These are phyloP conservation scores for Collybiopsis luxurians DNA, from an alignment of 768 basidiomycete species.

Conservation along the genomic window DNA sequence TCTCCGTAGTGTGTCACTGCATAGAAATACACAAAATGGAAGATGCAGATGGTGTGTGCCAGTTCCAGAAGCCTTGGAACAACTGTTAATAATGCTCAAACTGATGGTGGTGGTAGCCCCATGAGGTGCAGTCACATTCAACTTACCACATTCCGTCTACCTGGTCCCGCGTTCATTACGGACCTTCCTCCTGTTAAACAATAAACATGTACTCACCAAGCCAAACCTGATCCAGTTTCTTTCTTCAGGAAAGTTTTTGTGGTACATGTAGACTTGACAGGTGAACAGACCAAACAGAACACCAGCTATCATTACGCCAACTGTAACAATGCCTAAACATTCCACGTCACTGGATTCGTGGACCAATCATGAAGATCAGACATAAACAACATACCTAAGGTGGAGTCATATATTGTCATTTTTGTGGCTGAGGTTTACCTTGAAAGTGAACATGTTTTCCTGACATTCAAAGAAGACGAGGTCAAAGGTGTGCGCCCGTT, in stretches of 20 bases:
- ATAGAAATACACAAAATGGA: not conserved
- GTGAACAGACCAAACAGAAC: constrained; percentile 10
- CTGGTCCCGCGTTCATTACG: not conserved
- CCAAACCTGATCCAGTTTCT: not conserved
- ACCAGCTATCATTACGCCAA: constrained; percentile 5
- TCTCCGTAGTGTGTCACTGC: not conserved
- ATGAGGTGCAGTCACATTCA: no score
- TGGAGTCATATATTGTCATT: no score
- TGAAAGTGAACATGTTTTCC: no score
- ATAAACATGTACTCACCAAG: not conserved
- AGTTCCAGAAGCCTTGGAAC: not conserved
- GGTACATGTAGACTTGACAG: constrained; percentile 8
- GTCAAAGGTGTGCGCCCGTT: no score
- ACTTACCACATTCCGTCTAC: not conserved
- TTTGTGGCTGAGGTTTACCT: no score
- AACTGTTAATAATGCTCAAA: not conserved
- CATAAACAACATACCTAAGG: no score
- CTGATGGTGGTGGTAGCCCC: not conserved
- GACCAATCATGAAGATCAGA: no score
- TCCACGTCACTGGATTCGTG: no score
- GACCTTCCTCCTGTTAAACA: no score
- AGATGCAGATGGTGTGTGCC: not conserved
- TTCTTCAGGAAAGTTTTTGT: constrained; percentile 3
- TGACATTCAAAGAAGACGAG: no score
- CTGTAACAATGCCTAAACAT: not conserved